Base-by-base conservation (phyloP, 2,329 filamentous ascomycete genomes). In the Thielaviopsis euricoi region DNA sequence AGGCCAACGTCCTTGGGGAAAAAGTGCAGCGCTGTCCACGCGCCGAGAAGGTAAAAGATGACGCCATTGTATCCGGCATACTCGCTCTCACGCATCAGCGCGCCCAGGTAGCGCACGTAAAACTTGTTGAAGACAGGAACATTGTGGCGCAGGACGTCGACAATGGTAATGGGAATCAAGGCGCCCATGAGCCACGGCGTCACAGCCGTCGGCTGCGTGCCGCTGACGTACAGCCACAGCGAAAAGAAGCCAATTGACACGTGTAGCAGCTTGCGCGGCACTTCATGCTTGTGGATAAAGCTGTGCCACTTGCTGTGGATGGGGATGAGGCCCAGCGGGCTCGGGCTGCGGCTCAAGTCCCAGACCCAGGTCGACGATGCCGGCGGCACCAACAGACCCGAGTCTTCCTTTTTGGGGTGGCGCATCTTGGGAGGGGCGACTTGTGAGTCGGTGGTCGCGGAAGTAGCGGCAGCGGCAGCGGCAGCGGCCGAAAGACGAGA, bases 201-300 rank as follows among this genome's bases (percentile, higher is more conserved):
- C 55, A 98, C 91, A 19, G 84, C 73, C 21, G 74, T 75, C 0
- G 87, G 81, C 69, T 95, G 89, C 5, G 85, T 80, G 58, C 89
- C 91, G 25, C 79, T 81, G 54, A 81, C 76, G 70, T 97, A 98
- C 43, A 97, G 79, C 74, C 85, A 87, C 52, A 95, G 79, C 21
- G 91, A 89, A 61, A 97, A 77, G 73, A 97, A 97, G 57, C 93
- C 93, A 67, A 98, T 98, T 53, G 90, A 96, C 59, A 97, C 88
- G 69, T 98, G 93, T 43, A 98, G 77, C 48, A 83, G 75, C 71
- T 98, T 98, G 65, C 93, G 85, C 10, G 93, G 93, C 56, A 98
- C 90, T 72, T 98, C 93, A 71, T 98, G 91, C 66, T 89, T 89
- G 77, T 98, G 93, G 62, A 95, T 87, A 67, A 98, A 89, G 26